phyloP scores from a whole-genome alignment of 352 stramenopile species.

The Pythium dissotocum region DNA sequence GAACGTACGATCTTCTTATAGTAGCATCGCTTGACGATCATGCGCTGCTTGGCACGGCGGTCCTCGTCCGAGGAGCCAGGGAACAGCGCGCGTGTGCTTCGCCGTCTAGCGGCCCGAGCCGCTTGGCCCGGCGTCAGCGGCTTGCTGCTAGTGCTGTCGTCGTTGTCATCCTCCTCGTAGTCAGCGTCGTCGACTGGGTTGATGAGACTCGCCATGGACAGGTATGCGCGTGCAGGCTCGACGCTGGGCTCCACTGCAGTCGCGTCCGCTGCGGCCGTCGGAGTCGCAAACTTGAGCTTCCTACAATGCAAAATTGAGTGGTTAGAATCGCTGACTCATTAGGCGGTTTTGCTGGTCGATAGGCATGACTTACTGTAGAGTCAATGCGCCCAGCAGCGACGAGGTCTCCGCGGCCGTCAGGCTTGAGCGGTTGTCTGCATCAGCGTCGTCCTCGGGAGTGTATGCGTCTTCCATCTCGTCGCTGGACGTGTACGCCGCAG shows the following conservation, averaged over 20 bases:
- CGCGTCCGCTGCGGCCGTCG: background rate
- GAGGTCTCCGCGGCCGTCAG: constrained; percentile 17
- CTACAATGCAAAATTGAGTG: background rate
- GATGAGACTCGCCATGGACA: constrained; percentile 22
- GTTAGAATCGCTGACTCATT: background rate
- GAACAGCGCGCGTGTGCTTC: constrained; percentile 54
- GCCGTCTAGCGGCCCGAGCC: constrained; percentile 12
- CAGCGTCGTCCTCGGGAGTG: constrained; percentile 16
- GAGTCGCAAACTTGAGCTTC: constrained; percentile 17
- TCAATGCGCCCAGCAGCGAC: constrained; percentile 26
- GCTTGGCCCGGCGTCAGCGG: constrained; percentile 17
- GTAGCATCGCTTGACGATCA: constrained; percentile 77
- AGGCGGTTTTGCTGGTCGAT: background rate
- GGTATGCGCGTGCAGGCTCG: constrained; percentile 12
- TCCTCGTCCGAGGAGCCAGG: constrained; percentile 48
- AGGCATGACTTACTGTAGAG: constrained; percentile 23
- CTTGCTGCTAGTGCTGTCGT: constrained; percentile 7
- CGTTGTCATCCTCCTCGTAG: constrained; percentile 8
- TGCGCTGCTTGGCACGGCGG: constrained; percentile 61
- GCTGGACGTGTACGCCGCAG: constrained; percentile 13
- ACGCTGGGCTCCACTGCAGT: background rate
- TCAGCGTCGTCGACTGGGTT: constrained; percentile 16
- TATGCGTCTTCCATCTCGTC: constrained; percentile 26
- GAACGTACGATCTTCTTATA: constrained; percentile 77
- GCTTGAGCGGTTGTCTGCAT: background rate